These are phyloP conservation scores for Peronospora farinosa DNA, from an alignment of 352 stramenopile species.

Conservation along the genomic window DNA sequence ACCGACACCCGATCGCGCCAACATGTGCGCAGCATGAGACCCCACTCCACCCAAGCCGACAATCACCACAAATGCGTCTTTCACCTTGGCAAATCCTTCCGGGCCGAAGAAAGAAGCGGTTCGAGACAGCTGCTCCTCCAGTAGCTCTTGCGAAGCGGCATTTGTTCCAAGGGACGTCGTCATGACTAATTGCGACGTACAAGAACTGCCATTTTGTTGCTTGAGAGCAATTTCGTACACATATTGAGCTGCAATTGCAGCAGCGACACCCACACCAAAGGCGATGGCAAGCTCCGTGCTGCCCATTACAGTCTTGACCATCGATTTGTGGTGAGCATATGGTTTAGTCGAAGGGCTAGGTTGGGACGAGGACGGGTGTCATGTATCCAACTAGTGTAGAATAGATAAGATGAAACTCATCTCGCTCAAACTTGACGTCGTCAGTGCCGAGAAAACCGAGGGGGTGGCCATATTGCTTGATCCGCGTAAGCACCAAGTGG, in stretches of 20 bases:
- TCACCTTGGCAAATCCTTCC: slow-evolving; percentile 86
- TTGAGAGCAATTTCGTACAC: slow-evolving; percentile 34
- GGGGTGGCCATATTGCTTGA: no score
- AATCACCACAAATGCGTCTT: slow-evolving; percentile 89
- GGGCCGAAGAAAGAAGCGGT: slow-evolving; percentile 93
- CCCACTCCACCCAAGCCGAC: slow-evolving; percentile 96
- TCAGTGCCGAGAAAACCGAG: no score
- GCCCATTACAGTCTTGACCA: slow-evolving; percentile 42
- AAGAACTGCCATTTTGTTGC: slow-evolving; percentile 1
- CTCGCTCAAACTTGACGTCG: no score
- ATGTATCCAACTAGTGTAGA: no score
- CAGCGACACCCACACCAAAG: slow-evolving; percentile 52
- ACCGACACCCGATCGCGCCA: slow-evolving; percentile 92
- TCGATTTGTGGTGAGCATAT: slow-evolving; percentile 7
- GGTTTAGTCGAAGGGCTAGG: slow-evolving; percentile 19
- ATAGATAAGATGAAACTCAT: no score
- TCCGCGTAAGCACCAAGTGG: no score
- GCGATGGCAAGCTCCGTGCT: slow-evolving; percentile 31
- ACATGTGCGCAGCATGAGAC: slow-evolving; percentile 94
- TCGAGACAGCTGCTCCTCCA: slow-evolving; percentile 87
- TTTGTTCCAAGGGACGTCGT: slow-evolving; percentile 23
- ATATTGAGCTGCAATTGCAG: slow-evolving; percentile 39
- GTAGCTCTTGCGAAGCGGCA: slow-evolving; percentile 45
- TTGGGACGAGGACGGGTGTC: slow-evolving; percentile 55
- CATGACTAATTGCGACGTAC: neutral